phyloP scores from a whole-genome alignment of 1,284 basidiomycete species.

The Ceratobasidium sp. region DNA sequence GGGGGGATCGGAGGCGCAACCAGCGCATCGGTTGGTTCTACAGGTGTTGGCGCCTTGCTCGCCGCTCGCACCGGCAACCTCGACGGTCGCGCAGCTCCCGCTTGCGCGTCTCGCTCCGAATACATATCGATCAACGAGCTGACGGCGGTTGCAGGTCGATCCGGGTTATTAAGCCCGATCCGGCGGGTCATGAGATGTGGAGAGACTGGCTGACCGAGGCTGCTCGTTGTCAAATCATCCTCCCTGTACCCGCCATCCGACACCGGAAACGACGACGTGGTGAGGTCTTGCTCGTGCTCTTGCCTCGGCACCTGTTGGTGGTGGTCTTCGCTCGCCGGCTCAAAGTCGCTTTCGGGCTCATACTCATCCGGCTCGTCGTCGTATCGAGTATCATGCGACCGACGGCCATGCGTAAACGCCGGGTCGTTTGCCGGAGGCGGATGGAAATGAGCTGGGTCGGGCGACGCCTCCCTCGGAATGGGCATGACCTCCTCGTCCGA shows the following conservation, averaged over 20 bases:
- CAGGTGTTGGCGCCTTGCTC: conserved; percentile 5
- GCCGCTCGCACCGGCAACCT: conserved; percentile 49
- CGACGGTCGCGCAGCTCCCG: conserved; percentile 46
- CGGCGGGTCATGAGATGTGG: conserved; percentile 14
- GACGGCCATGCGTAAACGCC: background rate
- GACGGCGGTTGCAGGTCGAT: conserved; percentile 43
- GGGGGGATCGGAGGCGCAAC: conserved; percentile 32
- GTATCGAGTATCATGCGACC: conserved; percentile 11
- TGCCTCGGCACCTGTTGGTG: conserved; percentile 9
- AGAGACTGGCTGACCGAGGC: conserved; percentile 38
- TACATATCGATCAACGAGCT: conserved; percentile 84
- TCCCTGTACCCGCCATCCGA: conserved; percentile 42
- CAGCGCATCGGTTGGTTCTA: conserved; percentile 11
- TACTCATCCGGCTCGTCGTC: conserved; percentile 13
- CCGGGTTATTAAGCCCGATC: conserved; percentile 42
- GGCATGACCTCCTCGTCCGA: conserved; percentile 48
- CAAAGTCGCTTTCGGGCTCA: conserved; percentile 33
- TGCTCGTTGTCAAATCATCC: conserved; percentile 22
- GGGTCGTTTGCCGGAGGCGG: conserved; percentile 27
- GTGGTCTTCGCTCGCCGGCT: conserved; percentile 41
- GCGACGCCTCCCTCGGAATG: conserved; percentile 47
- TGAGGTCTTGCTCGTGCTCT: conserved; percentile 31
- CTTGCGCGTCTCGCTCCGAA: conserved; percentile 70
- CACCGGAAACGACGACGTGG: conserved; percentile 39
- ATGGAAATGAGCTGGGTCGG: conserved; percentile 23